A percentile compares a stretch with the other conserved stretches of the same genome.
These are phyloP conservation scores for Irpex sp. DNA, from an alignment of 1,284 basidiomycete genomes.

Conservation along the genomic window DNA sequence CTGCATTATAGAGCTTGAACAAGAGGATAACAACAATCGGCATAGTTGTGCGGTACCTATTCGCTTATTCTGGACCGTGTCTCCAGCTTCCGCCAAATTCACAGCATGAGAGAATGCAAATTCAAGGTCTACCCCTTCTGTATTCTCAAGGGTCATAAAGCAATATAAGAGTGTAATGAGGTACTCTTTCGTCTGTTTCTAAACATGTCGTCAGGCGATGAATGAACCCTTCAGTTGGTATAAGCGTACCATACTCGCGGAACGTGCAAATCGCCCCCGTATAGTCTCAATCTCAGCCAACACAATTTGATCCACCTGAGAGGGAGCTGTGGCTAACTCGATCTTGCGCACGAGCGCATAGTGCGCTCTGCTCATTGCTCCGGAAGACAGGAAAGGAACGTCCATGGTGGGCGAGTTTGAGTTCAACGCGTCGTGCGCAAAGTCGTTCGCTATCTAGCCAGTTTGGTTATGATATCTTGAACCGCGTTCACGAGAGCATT, in stretches of 20 bases:
- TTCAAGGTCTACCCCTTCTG: conserved; percentile 43
- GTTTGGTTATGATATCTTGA: not conserved
- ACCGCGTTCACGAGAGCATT: not conserved
- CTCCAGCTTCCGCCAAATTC: conserved; percentile 66
- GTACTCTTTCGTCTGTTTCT: conserved; percentile 47
- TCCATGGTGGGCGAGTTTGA: conserved; percentile 44
- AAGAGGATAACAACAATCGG: not conserved
- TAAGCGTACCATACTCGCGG: conserved; percentile 22
- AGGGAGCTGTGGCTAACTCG: conserved; percentile 51
- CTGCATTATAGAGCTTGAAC: conserved; percentile 33
- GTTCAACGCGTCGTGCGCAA: not conserved
- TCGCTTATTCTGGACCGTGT: conserved; percentile 57
- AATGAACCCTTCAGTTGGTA: not conserved
- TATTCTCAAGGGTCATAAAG: conserved; percentile 39
- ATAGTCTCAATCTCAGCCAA: conserved; percentile 55
- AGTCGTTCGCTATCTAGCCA: not conserved
- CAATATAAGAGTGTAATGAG: conserved; percentile 70
- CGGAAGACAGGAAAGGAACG: conserved; percentile 70
- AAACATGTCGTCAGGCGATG: not conserved
- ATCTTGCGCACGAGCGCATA: conserved; percentile 69
- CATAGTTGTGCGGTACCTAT: conserved; percentile 46
- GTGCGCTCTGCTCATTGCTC: conserved; percentile 67
- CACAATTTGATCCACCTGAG: conserved; percentile 56
- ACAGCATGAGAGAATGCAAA: conserved; percentile 72
- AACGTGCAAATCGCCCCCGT: conserved; percentile 42